These are phyloP conservation scores for Neoarthrinium moseri DNA, from an alignment of 2,329 filamentous ascomycete species.

Conservation along the genomic window DNA sequence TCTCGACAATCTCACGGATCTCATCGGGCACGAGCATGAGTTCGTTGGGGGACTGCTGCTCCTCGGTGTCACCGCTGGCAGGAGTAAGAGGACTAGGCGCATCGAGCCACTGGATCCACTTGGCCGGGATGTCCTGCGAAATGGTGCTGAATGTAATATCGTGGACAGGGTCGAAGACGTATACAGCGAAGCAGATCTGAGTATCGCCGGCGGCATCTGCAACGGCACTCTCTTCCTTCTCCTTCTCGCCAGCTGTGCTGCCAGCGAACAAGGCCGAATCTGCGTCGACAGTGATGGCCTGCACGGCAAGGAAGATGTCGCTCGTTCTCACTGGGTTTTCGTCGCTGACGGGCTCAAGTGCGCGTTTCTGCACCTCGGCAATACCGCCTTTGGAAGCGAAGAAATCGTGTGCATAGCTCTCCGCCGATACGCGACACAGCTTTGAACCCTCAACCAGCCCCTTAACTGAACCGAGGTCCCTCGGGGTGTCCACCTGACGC, in stretches of 20 bases:
- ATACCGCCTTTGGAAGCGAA: conserved; percentile 76
- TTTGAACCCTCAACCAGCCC: conserved; percentile 87
- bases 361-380: conserved; percentile 75
- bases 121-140: conserved; percentile 78
- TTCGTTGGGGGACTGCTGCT: conserved; percentile 35
- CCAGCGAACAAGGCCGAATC: conserved; percentile 69
- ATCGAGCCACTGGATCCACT: conserved; percentile 92
- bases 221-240: conserved; percentile 52
- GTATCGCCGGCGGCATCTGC: conserved; percentile 55
- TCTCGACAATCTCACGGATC: conserved; percentile 80
- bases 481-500: conserved; percentile 67
- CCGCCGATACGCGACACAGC: conserved; percentile 83
- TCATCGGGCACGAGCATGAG: conserved; percentile 66
- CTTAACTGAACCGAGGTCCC: conserved; percentile 76
- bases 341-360: conserved; percentile 76
- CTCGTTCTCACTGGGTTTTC: conserved; percentile 87
- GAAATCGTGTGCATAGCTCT: conserved; percentile 84
- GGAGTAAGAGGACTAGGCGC: conserved; percentile 61
- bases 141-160: conserved; percentile 82
- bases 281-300: conserved; percentile 70
- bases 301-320: conserved; percentile 93
- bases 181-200: conserved; percentile 71
- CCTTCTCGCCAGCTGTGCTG: conserved; percentile 49
- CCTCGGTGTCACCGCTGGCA: conserved; percentile 45
- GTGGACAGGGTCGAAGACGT: conserved; percentile 85